phyloP scores from a whole-genome alignment of 805 yeast genomes.

The Candida tibetensis region DNA sequence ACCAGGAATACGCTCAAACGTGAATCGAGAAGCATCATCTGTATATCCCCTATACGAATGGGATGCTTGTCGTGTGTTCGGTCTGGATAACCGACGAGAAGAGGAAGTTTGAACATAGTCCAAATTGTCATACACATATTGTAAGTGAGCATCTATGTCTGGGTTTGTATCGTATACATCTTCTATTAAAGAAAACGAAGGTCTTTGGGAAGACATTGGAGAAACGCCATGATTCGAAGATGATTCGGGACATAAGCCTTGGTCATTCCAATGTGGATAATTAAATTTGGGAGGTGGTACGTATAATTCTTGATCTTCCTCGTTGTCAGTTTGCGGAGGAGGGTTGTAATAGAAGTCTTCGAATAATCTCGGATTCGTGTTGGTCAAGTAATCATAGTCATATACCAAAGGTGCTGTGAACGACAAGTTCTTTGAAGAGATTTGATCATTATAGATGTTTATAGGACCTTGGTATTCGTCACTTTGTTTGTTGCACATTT shows the following conservation, averaged over 20 bases:
- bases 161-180: constrained; percentile 3
- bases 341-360: constrained; percentile 35
- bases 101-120: constrained; percentile 4
- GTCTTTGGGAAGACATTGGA: constrained; percentile 15
- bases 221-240: constrained; percentile 6
- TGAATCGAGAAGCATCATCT: constrained; percentile 29
- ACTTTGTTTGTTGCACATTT: not conserved
- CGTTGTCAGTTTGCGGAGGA: constrained; percentile 9
- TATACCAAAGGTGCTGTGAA: constrained; percentile 36
- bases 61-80: constrained; percentile 13
- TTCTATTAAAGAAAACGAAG: constrained; percentile 6
- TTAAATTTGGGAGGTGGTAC: constrained; percentile 19
- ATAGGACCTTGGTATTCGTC: constrained; percentile 2
- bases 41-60: constrained; percentile 9
- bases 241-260: not conserved
- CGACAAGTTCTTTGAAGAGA: constrained; percentile 1
- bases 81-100: constrained; percentile 10
- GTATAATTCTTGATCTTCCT: constrained; percentile 3
- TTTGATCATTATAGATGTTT: constrained; percentile 3
- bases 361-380: constrained; percentile 37
- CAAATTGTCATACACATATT: constrained; percentile 24
- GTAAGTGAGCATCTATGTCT: constrained; percentile 10
- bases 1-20: constrained; percentile 37
- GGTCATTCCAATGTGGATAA: constrained; percentile 22
- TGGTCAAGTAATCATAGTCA: constrained; percentile 38